Evolutionary conservation across 768 basidiomycete species (phyloP).

Genomic region (Termitomyces sp.): DNA sequence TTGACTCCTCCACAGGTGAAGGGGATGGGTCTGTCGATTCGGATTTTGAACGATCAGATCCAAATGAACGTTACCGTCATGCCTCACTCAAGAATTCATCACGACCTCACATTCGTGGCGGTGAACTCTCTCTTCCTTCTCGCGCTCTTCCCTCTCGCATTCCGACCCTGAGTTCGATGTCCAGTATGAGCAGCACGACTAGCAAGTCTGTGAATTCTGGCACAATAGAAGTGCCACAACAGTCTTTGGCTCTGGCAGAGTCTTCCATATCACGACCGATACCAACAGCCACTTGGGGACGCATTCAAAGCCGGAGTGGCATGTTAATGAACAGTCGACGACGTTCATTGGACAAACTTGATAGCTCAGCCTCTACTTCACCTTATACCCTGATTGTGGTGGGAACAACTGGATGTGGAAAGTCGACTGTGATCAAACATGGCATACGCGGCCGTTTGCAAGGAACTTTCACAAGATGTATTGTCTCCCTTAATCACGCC

Average conservation of each 20-base stretch:
- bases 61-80: slow-evolving; percentile 39
- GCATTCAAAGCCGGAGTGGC: slow-evolving; percentile 60
- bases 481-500: slow-evolving; percentile 6
- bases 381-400: slow-evolving; percentile 69
- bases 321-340: slow-evolving; percentile 32
- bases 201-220: slow-evolving; percentile 29
- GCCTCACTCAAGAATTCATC: slow-evolving; percentile 44
- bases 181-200: slow-evolving; percentile 33
- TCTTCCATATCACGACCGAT: slow-evolving; percentile 24
- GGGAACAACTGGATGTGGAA: slow-evolving; percentile 77
- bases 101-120: slow-evolving; percentile 42
- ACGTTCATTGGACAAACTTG: slow-evolving; percentile 22
- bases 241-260: slow-evolving; percentile 33
- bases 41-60: slow-evolving; percentile 50
- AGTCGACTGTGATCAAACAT: slow-evolving; percentile 74
- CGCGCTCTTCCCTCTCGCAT: slow-evolving; percentile 51
- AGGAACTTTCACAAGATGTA: slow-evolving; percentile 37
- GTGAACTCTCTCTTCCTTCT: slow-evolving; percentile 60
- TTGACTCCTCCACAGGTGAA: slow-evolving; percentile 45
- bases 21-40: slow-evolving; percentile 41
- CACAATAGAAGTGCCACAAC: slow-evolving; percentile 31
- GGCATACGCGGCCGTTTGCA: slow-evolving; percentile 59
- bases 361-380: slow-evolving; percentile 18
- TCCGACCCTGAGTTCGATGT: slow-evolving; percentile 32
- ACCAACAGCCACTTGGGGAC: slow-evolving; percentile 27